A percentile compares a stretch with the other conserved stretches of the same genome.
Conservation (phyloP, 768 basidiomycete species). For the Daedaleopsis sinensis region DNA sequence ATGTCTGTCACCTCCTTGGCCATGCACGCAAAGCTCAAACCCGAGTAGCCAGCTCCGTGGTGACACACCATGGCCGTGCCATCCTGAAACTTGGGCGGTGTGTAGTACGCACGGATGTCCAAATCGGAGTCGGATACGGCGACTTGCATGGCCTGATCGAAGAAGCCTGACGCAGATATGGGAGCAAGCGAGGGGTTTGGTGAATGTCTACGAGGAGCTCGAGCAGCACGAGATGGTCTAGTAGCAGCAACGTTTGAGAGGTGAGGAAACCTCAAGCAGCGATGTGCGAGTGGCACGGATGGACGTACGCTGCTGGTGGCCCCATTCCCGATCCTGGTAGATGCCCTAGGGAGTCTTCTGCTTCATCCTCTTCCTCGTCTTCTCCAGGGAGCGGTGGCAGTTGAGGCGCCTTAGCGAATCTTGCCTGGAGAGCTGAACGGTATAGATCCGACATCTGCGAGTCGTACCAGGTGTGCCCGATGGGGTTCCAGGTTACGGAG, state of each 20-base stretch:
- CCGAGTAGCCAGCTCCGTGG: conserved; percentile 94
- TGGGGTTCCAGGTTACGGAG: too few species aligned
- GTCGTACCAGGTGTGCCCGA: too few species aligned
- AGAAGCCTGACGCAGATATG: conserved; percentile 77
- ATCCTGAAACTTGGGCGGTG: conserved; percentile 57
- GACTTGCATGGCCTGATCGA: conserved; percentile 80
- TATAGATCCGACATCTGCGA: conserved; percentile 66
- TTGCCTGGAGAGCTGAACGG: conserved; percentile 76
- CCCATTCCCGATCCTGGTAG: conserved; percentile 57
- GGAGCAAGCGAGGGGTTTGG: conserved; percentile 73
- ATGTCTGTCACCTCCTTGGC: conserved; percentile 73
- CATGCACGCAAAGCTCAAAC: conserved; percentile 85
- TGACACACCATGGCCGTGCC: conserved; percentile 86
- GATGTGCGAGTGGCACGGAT: not conserved
- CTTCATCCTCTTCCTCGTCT: conserved; percentile 58
- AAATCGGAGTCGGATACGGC: conserved; percentile 61
- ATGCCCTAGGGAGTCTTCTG: conserved; percentile 57
- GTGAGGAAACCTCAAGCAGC: not conserved
- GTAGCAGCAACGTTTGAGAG: not conserved
- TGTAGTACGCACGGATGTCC: conserved; percentile 83
- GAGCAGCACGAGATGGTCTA: conserved; percentile 20
- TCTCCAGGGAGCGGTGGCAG: conserved; percentile 48
- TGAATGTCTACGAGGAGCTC: conserved; percentile 31
- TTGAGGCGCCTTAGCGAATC: conserved; percentile 73
- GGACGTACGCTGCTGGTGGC: conserved; percentile 63